Conservation (phyloP, 257 asterid genomes). For the Solanum piurae region DNA sequence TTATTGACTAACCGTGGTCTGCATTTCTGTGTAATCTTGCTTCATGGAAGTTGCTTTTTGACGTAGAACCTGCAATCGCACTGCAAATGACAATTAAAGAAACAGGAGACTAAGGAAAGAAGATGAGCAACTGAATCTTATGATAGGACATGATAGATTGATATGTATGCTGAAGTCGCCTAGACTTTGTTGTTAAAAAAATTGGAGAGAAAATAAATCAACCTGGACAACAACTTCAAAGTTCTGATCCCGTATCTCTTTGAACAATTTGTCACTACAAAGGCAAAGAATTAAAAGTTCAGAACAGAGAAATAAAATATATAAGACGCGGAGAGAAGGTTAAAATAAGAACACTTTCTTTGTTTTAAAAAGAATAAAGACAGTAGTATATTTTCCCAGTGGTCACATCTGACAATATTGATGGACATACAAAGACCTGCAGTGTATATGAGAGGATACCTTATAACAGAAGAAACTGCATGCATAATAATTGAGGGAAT, state of each 20-base stretch:
- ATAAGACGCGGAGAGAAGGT: neutral
- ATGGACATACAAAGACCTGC: neutral
- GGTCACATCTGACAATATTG: neutral
- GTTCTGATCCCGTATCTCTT: constrained; percentile 91
- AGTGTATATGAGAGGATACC: neutral
- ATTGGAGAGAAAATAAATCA: constrained; percentile 21
- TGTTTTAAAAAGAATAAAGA: neutral
- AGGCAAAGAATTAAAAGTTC: neutral
- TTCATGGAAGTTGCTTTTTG: constrained; percentile 97
- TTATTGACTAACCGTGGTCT: constrained; percentile 58
- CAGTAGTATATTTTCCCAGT: neutral
- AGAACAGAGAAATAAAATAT: neutral
- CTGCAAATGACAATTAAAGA: constrained; percentile 35
- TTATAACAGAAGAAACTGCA: neutral
- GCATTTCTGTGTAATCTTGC: constrained; percentile 89
- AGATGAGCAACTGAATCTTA: neutral
- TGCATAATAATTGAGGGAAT: neutral
- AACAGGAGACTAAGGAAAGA: constrained; percentile 8
- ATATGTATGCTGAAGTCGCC: neutral
- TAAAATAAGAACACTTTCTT: neutral
- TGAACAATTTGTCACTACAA: constrained; percentile 90
- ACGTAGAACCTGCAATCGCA: constrained; percentile 88
- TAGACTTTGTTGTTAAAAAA: neutral
- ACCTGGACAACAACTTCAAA: constrained; percentile 99
- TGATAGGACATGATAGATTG: neutral